A percentile compares a stretch with the other conserved stretches of the same genome.
These are phyloP conservation scores for Arthrobotrys iridis DNA, from an alignment of 2,329 filamentous ascomycete species.

Conservation along the genomic window DNA sequence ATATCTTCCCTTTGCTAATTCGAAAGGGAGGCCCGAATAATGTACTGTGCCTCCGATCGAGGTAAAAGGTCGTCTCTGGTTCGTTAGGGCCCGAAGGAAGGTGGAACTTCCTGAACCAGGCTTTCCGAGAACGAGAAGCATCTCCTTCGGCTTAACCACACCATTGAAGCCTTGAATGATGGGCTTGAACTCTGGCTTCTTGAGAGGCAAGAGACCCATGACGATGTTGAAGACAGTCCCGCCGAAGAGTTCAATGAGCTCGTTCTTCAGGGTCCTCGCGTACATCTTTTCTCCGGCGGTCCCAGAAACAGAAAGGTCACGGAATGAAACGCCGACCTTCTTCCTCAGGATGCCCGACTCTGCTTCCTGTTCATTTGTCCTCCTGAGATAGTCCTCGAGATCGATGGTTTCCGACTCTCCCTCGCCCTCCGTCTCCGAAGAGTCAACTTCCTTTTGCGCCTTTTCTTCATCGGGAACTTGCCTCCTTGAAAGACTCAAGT, in stretches of 20 bases:
- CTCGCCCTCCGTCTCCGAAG: conserved; percentile 51
- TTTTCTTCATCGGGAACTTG: conserved; percentile 38
- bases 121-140: conserved; percentile 77
- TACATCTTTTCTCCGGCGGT: conserved; percentile 55
- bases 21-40: conserved; percentile 76
- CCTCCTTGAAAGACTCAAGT: conserved; percentile 32
- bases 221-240: conserved; percentile 51
- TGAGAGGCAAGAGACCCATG: conserved; percentile 60
- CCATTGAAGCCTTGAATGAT: conserved; percentile 75
- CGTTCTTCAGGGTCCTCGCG: conserved; percentile 56
- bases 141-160: conserved; percentile 74
- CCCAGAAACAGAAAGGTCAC: conserved; percentile 56
- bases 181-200: conserved; percentile 65
- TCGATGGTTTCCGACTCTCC: conserved; percentile 52
- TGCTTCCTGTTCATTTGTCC: conserved; percentile 46
- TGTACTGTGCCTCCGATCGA: conserved; percentile 74
- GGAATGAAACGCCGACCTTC: conserved; percentile 58
- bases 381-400: conserved; percentile 58
- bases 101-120: conserved; percentile 80
- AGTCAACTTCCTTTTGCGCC: conserved; percentile 45
- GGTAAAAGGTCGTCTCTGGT: conserved; percentile 73
- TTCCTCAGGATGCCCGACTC: conserved; percentile 57
- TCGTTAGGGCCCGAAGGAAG: conserved; percentile 79
- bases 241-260: conserved; percentile 57
- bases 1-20: conserved; percentile 74